Percentiles rank a stretch among this genome's conserved stretches.
Evolutionary conservation across 495 filamentous ascomycete species (phyloP).

Genomic region (Talaromyces liani): DNA sequence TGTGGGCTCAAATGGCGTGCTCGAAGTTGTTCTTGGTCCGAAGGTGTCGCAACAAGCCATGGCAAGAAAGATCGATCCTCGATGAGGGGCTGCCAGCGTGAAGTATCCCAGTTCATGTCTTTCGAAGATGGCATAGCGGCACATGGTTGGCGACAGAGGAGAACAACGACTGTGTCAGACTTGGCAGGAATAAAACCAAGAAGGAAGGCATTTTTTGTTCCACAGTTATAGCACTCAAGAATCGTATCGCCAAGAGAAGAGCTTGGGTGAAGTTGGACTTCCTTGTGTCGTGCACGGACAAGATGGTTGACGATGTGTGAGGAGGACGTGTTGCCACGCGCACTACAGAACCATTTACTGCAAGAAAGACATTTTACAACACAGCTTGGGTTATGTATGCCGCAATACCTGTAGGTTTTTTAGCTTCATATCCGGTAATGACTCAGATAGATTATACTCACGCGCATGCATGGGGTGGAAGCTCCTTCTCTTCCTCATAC

Average conservation of each 20-base stretch:
- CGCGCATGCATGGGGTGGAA: constrained; percentile 95
- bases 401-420: constrained; percentile 67
- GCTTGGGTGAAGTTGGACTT: constrained; percentile 91
- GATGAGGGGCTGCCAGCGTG: constrained; percentile 94
- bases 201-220: constrained; percentile 98
- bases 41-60: constrained; percentile 86
- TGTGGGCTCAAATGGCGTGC: constrained; percentile 90
- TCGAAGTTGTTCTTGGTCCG: constrained; percentile 92
- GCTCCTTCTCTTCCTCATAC: constrained; percentile 80
- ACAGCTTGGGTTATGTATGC: constrained; percentile 89
- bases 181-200: constrained; percentile 99
- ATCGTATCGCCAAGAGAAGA: constrained; percentile 96
- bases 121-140: constrained; percentile 93
- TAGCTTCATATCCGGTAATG: constrained; percentile 5
- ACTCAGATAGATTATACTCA: constrained; percentile 40
- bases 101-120: constrained; percentile 99
- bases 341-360: constrained; percentile 99
- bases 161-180: constrained; percentile 94
- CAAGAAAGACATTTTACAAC: constrained; percentile 95
- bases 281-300: constrained; percentile 94
- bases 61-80: constrained; percentile 92
- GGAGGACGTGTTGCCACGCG: constrained; percentile 90
- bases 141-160: constrained; percentile 94
- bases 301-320: constrained; percentile 99
- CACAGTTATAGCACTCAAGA: constrained; percentile 98